Evolutionary conservation across 768 basidiomycete species (phyloP).

Genomic region (Boletus huronensis): DNA sequence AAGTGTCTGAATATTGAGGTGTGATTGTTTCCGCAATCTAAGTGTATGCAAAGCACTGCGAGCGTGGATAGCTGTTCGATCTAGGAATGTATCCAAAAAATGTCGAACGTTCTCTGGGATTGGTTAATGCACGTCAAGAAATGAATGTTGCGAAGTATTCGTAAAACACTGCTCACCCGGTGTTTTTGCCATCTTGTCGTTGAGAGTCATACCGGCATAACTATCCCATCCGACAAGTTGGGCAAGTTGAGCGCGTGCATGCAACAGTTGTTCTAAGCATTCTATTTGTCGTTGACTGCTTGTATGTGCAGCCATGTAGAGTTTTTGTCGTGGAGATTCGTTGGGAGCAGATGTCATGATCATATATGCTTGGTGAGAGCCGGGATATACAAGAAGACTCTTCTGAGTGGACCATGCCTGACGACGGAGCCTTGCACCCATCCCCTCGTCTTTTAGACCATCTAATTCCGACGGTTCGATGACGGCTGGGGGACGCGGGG

Average conservation of each 20-base stretch:
- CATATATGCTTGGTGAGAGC: slow-evolving; percentile 88
- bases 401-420: slow-evolving; percentile 77
- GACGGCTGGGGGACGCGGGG: slow-evolving; percentile 60
- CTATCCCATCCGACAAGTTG: slow-evolving; percentile 79
- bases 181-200: slow-evolving; percentile 96
- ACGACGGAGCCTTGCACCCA: slow-evolving; percentile 68
- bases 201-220: slow-evolving; percentile 82
- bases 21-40: slow-evolving; percentile 69
- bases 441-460: slow-evolving; percentile 72
- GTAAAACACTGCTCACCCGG: slow-evolving; percentile 55
- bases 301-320: slow-evolving; percentile 80
- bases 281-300: slow-evolving; percentile 74
- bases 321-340: slow-evolving; percentile 74
- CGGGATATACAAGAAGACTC: slow-evolving; percentile 77
- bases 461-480: slow-evolving; percentile 67
- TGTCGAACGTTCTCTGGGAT: slow-evolving; percentile 74
- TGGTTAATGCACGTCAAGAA: not conserved
- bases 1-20: slow-evolving; percentile 53
- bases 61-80: slow-evolving; percentile 78
- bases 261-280: slow-evolving; percentile 71
- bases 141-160: not conserved
- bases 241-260: slow-evolving; percentile 78
- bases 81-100: slow-evolving; percentile 79
- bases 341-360: slow-evolving; percentile 86
- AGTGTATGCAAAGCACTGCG: slow-evolving; percentile 65